Evolutionary conservation across 495 filamentous ascomycete genomes (phyloP).

Genomic region (Hypoxylon intermedium): DNA sequence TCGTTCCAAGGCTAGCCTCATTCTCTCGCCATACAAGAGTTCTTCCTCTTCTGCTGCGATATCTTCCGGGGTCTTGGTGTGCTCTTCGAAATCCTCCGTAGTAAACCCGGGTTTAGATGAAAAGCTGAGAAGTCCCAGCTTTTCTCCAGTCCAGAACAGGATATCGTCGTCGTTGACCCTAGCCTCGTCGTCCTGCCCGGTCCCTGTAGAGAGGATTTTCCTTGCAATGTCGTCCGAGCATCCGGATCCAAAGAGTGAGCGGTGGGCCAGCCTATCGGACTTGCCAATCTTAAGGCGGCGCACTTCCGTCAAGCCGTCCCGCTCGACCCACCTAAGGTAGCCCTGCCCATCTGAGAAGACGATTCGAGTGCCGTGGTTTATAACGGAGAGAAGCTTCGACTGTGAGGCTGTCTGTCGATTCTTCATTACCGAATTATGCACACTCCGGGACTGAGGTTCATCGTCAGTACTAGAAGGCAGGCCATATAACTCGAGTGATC

Average conservation of each 20-base stretch:
- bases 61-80: slow-evolving; percentile 50
- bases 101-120: slow-evolving; percentile 57
- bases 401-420: slow-evolving; percentile 85
- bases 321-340: slow-evolving; percentile 88
- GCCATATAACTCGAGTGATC: slow-evolving; percentile 87
- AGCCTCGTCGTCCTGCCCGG: slow-evolving; percentile 41
- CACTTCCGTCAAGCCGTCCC: slow-evolving; percentile 82
- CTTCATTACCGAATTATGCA: slow-evolving; percentile 58
- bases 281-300: slow-evolving; percentile 75
- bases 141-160: slow-evolving; percentile 82
- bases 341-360: slow-evolving; percentile 87
- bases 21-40: slow-evolving; percentile 67
- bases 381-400: slow-evolving; percentile 83
- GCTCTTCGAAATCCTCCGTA: slow-evolving; percentile 56
- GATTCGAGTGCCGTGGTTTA: slow-evolving; percentile 82
- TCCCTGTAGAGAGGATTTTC: slow-evolving; percentile 71
- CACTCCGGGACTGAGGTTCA: slow-evolving; percentile 40
- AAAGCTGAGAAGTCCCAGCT: slow-evolving; percentile 73
- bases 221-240: slow-evolving; percentile 70
- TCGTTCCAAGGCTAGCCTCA: slow-evolving; percentile 76
- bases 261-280: slow-evolving; percentile 47
- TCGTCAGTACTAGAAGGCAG: slow-evolving; percentile 48
- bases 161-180: slow-evolving; percentile 66
- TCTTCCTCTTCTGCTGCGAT: slow-evolving; percentile 52
- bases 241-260: slow-evolving; percentile 56